A percentile compares a stretch with the other conserved stretches of the same genome.
Conservation (phyloP, 208 protist genomes). For the Trypanosoma avium region DNA sequence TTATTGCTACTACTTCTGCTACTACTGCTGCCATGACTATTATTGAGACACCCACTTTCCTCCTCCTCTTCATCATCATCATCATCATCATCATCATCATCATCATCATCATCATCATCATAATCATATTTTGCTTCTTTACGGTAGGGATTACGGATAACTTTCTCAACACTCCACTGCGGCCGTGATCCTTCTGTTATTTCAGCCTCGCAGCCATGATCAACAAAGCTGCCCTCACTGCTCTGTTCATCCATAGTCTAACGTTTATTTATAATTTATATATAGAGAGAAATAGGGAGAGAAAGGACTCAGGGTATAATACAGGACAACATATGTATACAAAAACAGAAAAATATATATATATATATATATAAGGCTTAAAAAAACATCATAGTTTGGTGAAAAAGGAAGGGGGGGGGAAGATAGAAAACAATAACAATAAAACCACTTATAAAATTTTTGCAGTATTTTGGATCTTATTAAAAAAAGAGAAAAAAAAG, state of each 20-base stretch:
- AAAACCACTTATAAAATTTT: no score
- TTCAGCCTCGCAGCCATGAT: constrained; percentile 25
- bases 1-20: not conserved
- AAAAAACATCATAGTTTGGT: no score
- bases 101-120: constrained; percentile 6
- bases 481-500: not conserved
- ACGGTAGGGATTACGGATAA: not conserved
- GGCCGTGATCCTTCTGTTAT: constrained; percentile 7
- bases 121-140: not conserved
- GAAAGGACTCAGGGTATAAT: not conserved
- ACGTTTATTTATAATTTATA: not conserved
- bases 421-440: no score
- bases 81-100: constrained; percentile 3
- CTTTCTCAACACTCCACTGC: constrained; percentile 23
- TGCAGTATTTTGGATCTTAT: no score
- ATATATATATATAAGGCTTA: no score
- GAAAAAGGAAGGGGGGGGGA: no score
- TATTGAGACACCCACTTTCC: no score
- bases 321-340: not conserved
- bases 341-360: constrained; percentile 2
- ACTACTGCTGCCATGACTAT: not conserved
- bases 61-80: no score
- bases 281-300: not conserved
- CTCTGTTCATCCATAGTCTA: constrained; percentile 10
- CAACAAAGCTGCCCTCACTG: constrained; percentile 28